These are phyloP conservation scores for Claviceps paspali DNA, from an alignment of 2,329 filamentous ascomycete genomes.

Conservation along the genomic window DNA sequence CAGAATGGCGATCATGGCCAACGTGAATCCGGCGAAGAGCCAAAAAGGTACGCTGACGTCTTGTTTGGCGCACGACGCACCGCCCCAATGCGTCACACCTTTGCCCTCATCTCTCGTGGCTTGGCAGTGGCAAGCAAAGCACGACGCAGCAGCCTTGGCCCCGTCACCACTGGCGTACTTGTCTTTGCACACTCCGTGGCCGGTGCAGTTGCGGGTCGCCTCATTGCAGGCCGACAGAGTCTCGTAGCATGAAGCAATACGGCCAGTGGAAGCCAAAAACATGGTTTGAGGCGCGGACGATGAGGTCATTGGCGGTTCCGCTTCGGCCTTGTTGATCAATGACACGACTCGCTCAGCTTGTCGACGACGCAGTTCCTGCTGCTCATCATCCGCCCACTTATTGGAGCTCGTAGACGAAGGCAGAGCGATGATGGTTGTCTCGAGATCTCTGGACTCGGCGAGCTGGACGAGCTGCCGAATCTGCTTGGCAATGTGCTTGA, in stretches of 20 bases:
- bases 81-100: constrained; percentile 65
- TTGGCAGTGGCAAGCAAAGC: constrained; percentile 67
- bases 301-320: constrained; percentile 12
- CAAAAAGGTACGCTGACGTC: constrained; percentile 84
- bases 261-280: constrained; percentile 20
- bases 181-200: constrained; percentile 62
- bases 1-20: constrained; percentile 54
- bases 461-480: constrained; percentile 29
- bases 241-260: constrained; percentile 60
- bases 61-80: constrained; percentile 75
- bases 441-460: constrained; percentile 33
- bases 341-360: constrained; percentile 32
- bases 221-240: constrained; percentile 52
- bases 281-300: constrained; percentile 14
- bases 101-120: constrained; percentile 39
- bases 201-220: constrained; percentile 64
- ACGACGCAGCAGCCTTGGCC: constrained; percentile 29
- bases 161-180: constrained; percentile 38
- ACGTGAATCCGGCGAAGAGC: constrained; percentile 61
- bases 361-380: constrained; percentile 31
- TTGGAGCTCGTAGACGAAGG: constrained; percentile 27
- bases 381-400: constrained; percentile 26
- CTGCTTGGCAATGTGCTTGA: constrained; percentile 28
- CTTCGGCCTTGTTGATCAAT: constrained; percentile 15
- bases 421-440: constrained; percentile 41